phyloP scores from a whole-genome alignment of 1,284 basidiomycete genomes.

The Xanthoconium separans region DNA sequence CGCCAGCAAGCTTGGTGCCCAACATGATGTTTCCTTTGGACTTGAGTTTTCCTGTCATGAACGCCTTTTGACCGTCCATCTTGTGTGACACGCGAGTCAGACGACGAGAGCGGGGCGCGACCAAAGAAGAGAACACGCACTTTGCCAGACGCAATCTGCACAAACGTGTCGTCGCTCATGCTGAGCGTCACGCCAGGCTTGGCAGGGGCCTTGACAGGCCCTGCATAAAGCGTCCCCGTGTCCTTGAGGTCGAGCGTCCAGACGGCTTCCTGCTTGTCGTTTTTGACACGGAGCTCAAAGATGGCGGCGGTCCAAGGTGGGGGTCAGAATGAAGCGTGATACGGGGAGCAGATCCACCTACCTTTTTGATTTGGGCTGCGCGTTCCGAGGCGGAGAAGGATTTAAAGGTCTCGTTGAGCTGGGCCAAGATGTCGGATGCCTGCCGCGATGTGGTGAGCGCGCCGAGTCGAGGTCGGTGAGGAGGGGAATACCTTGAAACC shows the following conservation, averaged over 20 bases:
- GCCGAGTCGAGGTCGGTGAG: neutral
- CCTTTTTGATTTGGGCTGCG: conserved; percentile 85
- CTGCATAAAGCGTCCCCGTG: conserved; percentile 79
- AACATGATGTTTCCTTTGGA: conserved; percentile 87
- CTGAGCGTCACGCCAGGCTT: conserved; percentile 79
- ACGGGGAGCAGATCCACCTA: conserved; percentile 25
- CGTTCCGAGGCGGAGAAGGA: conserved; percentile 72
- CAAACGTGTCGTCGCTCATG: conserved; percentile 70
- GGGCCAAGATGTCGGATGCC: conserved; percentile 71
- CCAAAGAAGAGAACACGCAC: conserved; percentile 34
- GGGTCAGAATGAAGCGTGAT: neutral
- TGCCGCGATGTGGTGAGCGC: conserved; percentile 28
- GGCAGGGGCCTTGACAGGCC: conserved; percentile 66
- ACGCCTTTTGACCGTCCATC: conserved; percentile 89
- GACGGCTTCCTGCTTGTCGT: conserved; percentile 73
- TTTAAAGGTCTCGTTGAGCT: conserved; percentile 63
- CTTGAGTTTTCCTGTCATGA: conserved; percentile 91
- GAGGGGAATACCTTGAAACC: conserved; percentile 51
- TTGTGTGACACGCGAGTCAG: conserved; percentile 24
- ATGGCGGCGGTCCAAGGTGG: conserved; percentile 78
- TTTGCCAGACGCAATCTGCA: conserved; percentile 68
- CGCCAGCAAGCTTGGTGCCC: conserved; percentile 81
- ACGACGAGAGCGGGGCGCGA: neutral
- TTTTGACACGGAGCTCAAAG: conserved; percentile 88
- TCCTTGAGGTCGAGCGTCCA: conserved; percentile 99